phyloP scores from a whole-genome alignment of 176 grass and related monocot species.

The Echinochloa phyllopogon region DNA sequence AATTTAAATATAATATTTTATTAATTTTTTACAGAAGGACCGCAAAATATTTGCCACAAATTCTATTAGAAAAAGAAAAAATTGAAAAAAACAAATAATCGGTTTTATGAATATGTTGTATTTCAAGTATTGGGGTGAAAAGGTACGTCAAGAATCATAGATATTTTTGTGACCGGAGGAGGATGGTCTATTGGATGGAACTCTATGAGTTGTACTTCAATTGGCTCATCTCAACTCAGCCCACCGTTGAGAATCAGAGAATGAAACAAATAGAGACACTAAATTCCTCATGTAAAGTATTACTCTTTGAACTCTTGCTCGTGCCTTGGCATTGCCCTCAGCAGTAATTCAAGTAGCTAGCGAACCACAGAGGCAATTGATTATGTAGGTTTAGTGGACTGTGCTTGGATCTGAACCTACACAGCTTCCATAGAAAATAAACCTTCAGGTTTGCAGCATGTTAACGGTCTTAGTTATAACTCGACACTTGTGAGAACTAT shows the following conservation, averaged over 20 bases:
- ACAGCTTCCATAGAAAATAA: slow-evolving; percentile 22
- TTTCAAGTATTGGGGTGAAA: neutral
- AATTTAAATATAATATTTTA: neutral
- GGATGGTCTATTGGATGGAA: neutral
- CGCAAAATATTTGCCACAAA: too few species aligned
- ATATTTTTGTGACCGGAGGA: neutral
- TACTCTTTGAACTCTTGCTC: neutral
- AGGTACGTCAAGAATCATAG: neutral
- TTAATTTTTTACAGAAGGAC: neutral
- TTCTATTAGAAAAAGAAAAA: too few species aligned
- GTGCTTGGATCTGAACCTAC: slow-evolving; percentile 15
- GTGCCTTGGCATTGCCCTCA: neutral
- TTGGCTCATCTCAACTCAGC: neutral
- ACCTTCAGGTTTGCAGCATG: slow-evolving; percentile 29
- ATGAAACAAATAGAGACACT: neutral
- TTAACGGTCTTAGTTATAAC: slow-evolving; percentile 23
- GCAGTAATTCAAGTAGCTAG: neutral
- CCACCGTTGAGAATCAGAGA: neutral
- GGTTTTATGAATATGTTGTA: neutral
- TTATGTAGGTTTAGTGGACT: neutral
- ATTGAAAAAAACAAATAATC: too few species aligned
- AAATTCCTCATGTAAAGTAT: neutral
- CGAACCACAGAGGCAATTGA: neutral
- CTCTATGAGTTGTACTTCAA: neutral
- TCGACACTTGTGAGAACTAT: slow-evolving; percentile 20